These are phyloP conservation scores for Tuber magnatum DNA, from an alignment of 495 filamentous ascomycete species.

Conservation along the genomic window DNA sequence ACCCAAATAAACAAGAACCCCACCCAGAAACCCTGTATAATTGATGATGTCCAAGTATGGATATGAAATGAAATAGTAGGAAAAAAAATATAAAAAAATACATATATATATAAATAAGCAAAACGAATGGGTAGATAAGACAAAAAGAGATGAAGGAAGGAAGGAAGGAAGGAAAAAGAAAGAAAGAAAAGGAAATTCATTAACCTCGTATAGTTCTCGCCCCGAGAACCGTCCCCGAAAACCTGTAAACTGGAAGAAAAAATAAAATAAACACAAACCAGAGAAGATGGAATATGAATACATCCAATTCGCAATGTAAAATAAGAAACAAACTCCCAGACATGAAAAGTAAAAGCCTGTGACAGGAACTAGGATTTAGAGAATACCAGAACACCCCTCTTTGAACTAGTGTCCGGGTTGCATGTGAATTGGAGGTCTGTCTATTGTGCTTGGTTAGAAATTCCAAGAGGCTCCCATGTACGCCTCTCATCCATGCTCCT, in stretches of 20 bases:
- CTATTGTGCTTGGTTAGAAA: not conserved
- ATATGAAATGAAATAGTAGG: not conserved
- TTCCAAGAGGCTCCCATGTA: slow-evolving; percentile 43
- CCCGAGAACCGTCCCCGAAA: not conserved
- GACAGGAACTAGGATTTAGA: not conserved
- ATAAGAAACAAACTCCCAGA: not conserved
- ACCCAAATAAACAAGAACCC: not conserved
- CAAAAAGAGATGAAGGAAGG: slow-evolving; percentile 7
- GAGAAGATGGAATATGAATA: not conserved
- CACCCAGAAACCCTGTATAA: not conserved
- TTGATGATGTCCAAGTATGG: not conserved
- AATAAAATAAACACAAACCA: not conserved
- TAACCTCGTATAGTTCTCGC: not conserved
- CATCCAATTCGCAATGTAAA: not conserved
- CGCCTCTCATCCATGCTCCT: slow-evolving; percentile 57
- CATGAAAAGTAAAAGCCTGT: not conserved
- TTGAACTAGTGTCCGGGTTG: not conserved
- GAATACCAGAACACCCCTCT: not conserved
- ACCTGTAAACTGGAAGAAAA: not conserved
- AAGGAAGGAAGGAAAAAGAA: slow-evolving; percentile 14
- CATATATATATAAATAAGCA: too few relatives aligned
- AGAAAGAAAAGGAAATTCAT: slow-evolving; percentile 4
- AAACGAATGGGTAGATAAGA: slow-evolving; percentile 3
- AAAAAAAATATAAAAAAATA: too few relatives aligned
- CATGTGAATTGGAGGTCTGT: not conserved